These are phyloP conservation scores for Pichia norvegensis DNA, from an alignment of 1,139 yeast genomes.

Conservation along the genomic window DNA sequence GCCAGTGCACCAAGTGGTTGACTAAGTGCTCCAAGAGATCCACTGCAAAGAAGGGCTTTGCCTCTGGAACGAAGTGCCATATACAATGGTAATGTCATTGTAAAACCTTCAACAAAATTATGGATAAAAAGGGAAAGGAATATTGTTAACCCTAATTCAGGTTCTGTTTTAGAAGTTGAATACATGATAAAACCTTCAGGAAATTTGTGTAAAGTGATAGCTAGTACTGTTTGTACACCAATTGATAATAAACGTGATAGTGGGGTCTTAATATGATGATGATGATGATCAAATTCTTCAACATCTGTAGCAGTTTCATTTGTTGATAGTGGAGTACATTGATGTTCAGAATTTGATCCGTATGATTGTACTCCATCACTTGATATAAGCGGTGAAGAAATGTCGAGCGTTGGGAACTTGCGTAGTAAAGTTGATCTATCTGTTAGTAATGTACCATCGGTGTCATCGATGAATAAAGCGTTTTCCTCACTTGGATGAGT, in stretches of 20 bases:
- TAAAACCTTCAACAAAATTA: slow-evolving; percentile 91
- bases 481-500: slow-evolving; percentile 28
- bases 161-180: slow-evolving; percentile 69
- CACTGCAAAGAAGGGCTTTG: slow-evolving; percentile 58
- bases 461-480: slow-evolving; percentile 24
- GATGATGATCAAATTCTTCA: slow-evolving; percentile 36
- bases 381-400: slow-evolving; percentile 25
- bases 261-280: slow-evolving; percentile 75
- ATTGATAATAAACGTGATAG: slow-evolving; percentile 70
- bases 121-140: slow-evolving; percentile 81
- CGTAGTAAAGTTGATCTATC: slow-evolving; percentile 19
- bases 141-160: slow-evolving; percentile 66
- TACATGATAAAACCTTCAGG: slow-evolving; percentile 93
- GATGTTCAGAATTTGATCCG: neutral
- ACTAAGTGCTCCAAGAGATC: slow-evolving; percentile 69
- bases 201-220: slow-evolving; percentile 79
- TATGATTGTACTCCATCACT: slow-evolving; percentile 1
- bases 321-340: neutral
- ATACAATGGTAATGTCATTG: slow-evolving; percentile 86
- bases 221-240: slow-evolving; percentile 84
- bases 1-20: slow-evolving; percentile 85
- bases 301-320: neutral
- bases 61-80: slow-evolving; percentile 57
- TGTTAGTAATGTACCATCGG: slow-evolving; percentile 20
- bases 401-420: slow-evolving; percentile 25